Evolutionary conservation across 2,329 filamentous ascomycete species (phyloP).

Genomic region (Arthrobotrys musiformis): DNA sequence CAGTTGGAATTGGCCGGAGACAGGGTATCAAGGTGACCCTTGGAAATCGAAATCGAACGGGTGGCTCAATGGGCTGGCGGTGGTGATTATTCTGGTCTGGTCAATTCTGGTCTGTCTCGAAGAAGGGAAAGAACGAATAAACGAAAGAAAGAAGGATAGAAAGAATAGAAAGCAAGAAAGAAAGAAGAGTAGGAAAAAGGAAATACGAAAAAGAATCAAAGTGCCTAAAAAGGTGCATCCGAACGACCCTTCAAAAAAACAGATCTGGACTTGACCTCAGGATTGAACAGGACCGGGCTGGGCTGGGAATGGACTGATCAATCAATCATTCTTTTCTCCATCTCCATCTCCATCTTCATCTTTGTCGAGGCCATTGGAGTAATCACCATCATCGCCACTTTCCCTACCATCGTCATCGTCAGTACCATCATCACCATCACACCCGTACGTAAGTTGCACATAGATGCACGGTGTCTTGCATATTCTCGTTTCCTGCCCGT

Average conservation of each 20-base stretch:
- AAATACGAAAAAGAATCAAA: slow-evolving; percentile 32
- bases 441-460: too few species aligned
- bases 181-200: too few species aligned
- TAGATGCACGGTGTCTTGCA: too few species aligned
- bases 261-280: background rate
- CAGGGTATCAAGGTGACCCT: background rate
- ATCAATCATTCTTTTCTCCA: background rate
- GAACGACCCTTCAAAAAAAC: slow-evolving; percentile 26
- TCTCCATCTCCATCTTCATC: background rate
- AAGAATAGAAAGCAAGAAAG: background rate
- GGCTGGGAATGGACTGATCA: too few species aligned
- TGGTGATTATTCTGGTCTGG: background rate
- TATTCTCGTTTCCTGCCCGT: too few species aligned
- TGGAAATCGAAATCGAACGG: background rate
- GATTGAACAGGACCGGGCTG: too few species aligned
- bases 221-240: slow-evolving; percentile 23
- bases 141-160: too few species aligned
- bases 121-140: background rate
- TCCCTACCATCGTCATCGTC: too few species aligned
- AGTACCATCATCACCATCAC: too few species aligned
- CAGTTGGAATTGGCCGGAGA: slow-evolving; percentile 4
- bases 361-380: too few species aligned
- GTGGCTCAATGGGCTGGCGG: background rate
- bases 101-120: background rate
- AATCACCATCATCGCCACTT: too few species aligned